Percentiles rank a stretch among this genome's conserved stretches.
These are phyloP conservation scores for Lactarius pseudohatsudake DNA, from an alignment of 768 basidiomycete genomes.

Conservation along the genomic window DNA sequence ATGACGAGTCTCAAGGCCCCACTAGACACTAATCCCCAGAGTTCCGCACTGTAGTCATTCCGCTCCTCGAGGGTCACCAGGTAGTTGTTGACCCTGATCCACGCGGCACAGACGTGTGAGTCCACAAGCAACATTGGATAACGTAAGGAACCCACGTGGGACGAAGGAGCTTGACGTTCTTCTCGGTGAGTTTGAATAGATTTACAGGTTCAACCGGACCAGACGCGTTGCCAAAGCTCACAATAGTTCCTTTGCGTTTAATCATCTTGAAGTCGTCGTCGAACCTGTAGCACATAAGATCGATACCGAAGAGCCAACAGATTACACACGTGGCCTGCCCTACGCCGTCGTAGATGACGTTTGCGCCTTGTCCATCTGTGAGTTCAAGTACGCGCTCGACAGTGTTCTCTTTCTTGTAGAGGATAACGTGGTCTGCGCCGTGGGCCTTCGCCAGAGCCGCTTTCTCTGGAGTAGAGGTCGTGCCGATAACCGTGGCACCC, in stretches of 20 bases:
- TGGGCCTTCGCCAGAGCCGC: constrained; percentile 72
- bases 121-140: not conserved
- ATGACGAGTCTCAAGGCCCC: constrained; percentile 67
- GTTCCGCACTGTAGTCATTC: constrained; percentile 57
- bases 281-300: constrained; percentile 48
- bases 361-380: constrained; percentile 77
- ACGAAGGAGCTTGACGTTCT: constrained; percentile 77
- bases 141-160: constrained; percentile 57
- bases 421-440: constrained; percentile 85
- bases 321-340: constrained; percentile 81
- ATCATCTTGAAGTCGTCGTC: constrained; percentile 80
- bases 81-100: constrained; percentile 66
- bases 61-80: constrained; percentile 72
- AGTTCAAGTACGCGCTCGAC: constrained; percentile 71
- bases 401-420: constrained; percentile 75
- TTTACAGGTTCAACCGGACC: constrained; percentile 78
- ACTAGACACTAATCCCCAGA: constrained; percentile 59
- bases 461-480: constrained; percentile 84
- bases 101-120: not conserved
- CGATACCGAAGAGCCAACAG: not conserved
- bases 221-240: constrained; percentile 90
- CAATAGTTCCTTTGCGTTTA: constrained; percentile 84
- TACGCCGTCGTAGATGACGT: constrained; percentile 93
- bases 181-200: constrained; percentile 69
- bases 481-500: constrained; percentile 91